A percentile compares a stretch with the other conserved stretches of the same genome.
These are phyloP conservation scores for Thielaviopsis populi DNA, from an alignment of 2,329 filamentous ascomycete genomes.

Conservation along the genomic window DNA sequence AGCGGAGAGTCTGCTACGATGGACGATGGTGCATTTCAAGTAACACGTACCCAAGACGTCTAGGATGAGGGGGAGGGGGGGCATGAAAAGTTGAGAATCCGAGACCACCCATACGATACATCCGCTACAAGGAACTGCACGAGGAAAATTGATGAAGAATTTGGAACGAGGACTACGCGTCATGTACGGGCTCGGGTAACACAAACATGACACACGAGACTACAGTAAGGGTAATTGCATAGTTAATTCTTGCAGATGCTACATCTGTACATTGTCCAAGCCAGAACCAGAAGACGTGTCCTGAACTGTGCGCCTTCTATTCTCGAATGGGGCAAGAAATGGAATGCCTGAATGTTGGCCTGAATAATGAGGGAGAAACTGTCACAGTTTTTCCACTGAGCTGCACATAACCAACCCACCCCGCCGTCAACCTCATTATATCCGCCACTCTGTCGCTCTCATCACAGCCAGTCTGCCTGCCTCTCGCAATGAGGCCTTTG, in stretches of 20 bases:
- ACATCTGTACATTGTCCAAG: background rate
- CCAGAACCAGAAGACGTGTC: background rate
- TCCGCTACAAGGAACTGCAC: too few species aligned
- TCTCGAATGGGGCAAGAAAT: background rate
- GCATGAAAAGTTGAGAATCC: background rate
- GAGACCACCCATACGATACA: background rate
- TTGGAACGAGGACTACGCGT: background rate
- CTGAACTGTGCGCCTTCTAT: background rate
- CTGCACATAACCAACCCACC: background rate
- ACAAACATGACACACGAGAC: background rate
- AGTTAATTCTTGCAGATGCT: background rate
- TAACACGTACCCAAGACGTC: too few species aligned
- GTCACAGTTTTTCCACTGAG: background rate
- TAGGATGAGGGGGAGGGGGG: background rate
- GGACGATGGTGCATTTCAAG: too few species aligned
- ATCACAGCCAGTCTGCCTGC: background rate
- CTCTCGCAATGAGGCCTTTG: background rate
- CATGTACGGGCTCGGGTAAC: background rate
- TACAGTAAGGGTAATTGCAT: background rate
- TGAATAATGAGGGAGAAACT: background rate
- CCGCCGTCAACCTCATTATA: background rate
- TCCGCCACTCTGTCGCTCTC: background rate
- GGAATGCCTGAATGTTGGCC: background rate
- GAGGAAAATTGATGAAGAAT: background rate
- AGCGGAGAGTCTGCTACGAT: too few species aligned